These are phyloP conservation scores for Cytospora schulzeri DNA, from an alignment of 2,329 filamentous ascomycete genomes.

Conservation along the genomic window DNA sequence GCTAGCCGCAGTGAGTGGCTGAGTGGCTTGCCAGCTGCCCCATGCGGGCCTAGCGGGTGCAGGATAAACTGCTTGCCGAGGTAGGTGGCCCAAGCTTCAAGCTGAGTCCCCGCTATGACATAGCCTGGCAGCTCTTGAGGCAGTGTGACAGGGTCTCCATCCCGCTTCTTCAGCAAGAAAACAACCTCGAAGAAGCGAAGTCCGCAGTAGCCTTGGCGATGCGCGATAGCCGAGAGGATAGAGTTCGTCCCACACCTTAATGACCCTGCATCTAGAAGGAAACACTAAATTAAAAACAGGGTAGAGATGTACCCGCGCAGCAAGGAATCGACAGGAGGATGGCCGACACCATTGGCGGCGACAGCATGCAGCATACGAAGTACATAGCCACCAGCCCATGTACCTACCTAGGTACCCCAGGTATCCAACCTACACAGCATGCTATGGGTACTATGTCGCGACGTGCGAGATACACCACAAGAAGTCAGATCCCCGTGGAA, in stretches of 20 bases:
- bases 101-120: background rate
- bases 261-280: background rate
- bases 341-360: background rate
- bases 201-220: constrained; percentile 6
- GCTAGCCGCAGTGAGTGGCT: background rate
- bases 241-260: background rate
- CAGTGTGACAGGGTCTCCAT: background rate
- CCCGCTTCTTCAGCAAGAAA: background rate
- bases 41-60: background rate
- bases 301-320: background rate
- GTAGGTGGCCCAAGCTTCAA: background rate
- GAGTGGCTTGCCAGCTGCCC: background rate
- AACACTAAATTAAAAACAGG: background rate
- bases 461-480: background rate
- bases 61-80: background rate
- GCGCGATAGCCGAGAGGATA: constrained; percentile 19
- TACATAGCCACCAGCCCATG: background rate
- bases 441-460: background rate
- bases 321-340: background rate
- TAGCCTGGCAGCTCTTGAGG: background rate
- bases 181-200: background rate
- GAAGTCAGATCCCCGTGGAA: background rate
- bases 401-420: background rate
- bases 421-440: too few relatives aligned
- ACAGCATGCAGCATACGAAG: background rate